Evolutionary conservation across 2,329 filamentous ascomycete species (phyloP).

Genomic region (Knoxdaviesia capensis): DNA sequence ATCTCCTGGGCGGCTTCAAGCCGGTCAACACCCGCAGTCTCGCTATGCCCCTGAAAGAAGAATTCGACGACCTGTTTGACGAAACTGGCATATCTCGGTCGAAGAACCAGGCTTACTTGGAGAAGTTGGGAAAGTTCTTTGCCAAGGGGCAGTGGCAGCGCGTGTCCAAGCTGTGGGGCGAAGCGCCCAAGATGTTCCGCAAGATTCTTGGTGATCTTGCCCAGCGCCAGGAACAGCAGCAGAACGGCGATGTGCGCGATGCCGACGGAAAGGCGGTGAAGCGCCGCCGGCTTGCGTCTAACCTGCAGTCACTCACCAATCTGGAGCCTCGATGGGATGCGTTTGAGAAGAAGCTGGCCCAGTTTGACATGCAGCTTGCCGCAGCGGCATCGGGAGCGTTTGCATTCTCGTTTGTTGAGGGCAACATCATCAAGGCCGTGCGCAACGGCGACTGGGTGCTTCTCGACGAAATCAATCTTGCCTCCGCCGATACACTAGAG

Average conservation of each 20-base stretch:
- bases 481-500: conserved; percentile 84
- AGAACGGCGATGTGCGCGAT: conserved; percentile 13
- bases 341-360: conserved; percentile 54
- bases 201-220: conserved; percentile 39
- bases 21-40: conserved; percentile 79
- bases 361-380: conserved; percentile 58
- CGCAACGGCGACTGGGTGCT: conserved; percentile 94
- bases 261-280: conserved; percentile 43
- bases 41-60: conserved; percentile 76
- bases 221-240: conserved; percentile 20
- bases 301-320: conserved; percentile 39
- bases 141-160: conserved; percentile 74
- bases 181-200: conserved; percentile 75
- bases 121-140: conserved; percentile 60
- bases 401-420: conserved; percentile 89
- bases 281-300: conserved; percentile 29
- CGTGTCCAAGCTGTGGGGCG: conserved; percentile 68
- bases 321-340: conserved; percentile 54
- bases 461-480: conserved; percentile 91
- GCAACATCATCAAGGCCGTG: conserved; percentile 88
- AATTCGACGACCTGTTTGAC: conserved; percentile 78
- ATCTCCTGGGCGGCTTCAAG: conserved; percentile 89
- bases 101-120: conserved; percentile 74
- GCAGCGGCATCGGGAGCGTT: conserved; percentile 38
- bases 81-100: conserved; percentile 68